Conservation (phyloP, 2,329 filamentous ascomycete species). For the Byssochlamys sp. region DNA sequence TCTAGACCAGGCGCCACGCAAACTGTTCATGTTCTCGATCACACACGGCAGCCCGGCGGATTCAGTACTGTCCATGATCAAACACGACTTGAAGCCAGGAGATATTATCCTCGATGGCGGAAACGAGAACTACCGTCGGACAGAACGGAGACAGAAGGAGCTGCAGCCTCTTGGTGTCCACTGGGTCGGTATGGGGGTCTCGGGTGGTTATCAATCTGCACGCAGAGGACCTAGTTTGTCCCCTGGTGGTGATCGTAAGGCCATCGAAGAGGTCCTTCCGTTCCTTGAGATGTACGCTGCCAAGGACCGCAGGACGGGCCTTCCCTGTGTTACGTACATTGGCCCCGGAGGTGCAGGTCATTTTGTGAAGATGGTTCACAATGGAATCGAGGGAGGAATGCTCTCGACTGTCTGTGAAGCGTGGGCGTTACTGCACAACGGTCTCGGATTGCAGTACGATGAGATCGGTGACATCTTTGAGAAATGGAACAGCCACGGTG, state of each 20-base stretch:
- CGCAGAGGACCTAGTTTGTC: constrained; percentile 58
- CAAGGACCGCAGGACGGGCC: constrained; percentile 48
- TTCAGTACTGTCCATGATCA: constrained; percentile 29
- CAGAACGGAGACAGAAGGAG: constrained; percentile 52
- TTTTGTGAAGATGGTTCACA: constrained; percentile 68
- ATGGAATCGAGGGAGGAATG: constrained; percentile 66
- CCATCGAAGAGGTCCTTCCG: constrained; percentile 51
- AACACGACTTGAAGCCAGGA: constrained; percentile 45
- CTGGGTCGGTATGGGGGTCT: constrained; percentile 60
- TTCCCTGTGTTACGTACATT: constrained; percentile 51
- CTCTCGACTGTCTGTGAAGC: constrained; percentile 55
- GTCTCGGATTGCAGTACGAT: constrained; percentile 50
- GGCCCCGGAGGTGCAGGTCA: constrained; percentile 58
- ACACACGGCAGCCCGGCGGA: constrained; percentile 32
- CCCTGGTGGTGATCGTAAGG: constrained; percentile 51
- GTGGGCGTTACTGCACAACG: constrained; percentile 53
- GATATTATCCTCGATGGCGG: constrained; percentile 62
- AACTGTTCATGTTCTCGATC: constrained; percentile 33
- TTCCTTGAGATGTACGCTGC: constrained; percentile 53
- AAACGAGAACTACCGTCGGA: constrained; percentile 59
- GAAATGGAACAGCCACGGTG: constrained; percentile 51
- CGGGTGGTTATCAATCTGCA: constrained; percentile 60
- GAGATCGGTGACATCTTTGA: constrained; percentile 52
- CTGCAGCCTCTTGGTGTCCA: constrained; percentile 49
- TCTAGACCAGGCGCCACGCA: constrained; percentile 21